phyloP scores from a whole-genome alignment of 129 eudicot genomes.

The Artemisia annua region DNA sequence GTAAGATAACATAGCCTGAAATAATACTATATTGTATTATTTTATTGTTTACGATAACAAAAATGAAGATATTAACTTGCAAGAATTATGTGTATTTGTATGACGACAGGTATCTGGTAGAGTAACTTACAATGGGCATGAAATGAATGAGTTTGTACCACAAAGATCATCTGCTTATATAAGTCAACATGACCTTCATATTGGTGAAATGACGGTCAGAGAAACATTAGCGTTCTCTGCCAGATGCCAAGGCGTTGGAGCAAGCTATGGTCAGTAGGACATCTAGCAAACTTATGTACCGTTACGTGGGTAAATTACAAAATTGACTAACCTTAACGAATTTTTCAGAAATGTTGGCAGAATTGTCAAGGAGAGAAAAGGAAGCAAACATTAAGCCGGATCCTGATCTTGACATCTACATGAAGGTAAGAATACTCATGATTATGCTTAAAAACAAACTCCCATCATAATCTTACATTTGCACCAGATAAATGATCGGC shows the following conservation, averaged over 20 bases:
- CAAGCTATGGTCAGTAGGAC: slow-evolving; percentile 59
- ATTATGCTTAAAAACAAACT: not conserved
- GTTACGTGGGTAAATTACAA: not conserved
- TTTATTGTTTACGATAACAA: not conserved
- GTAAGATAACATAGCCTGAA: slow-evolving; percentile 34
- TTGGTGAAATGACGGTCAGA: slow-evolving; percentile 76
- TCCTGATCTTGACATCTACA: slow-evolving; percentile 68
- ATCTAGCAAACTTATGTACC: not conserved
- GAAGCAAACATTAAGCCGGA: slow-evolving; percentile 69
- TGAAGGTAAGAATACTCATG: slow-evolving; percentile 45
- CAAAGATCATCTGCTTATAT: slow-evolving; percentile 70
- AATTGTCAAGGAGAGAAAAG: slow-evolving; percentile 70
- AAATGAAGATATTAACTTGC: not conserved
- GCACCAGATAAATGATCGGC: not conserved
- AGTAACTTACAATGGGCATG: slow-evolving; percentile 70
- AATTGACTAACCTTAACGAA: slow-evolving; percentile 20
- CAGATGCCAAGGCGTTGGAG: slow-evolving; percentile 79
- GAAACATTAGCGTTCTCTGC: slow-evolving; percentile 75
- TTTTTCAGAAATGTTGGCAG: slow-evolving; percentile 57
- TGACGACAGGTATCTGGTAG: slow-evolving; percentile 48
- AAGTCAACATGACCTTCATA: slow-evolving; percentile 73
- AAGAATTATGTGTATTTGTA: not conserved
- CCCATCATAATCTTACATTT: not conserved
- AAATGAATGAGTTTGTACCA: slow-evolving; percentile 65
- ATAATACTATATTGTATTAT: not conserved